phyloP scores from a whole-genome alignment of 495 filamentous ascomycete species.

The Annulohypoxylon nitens region DNA sequence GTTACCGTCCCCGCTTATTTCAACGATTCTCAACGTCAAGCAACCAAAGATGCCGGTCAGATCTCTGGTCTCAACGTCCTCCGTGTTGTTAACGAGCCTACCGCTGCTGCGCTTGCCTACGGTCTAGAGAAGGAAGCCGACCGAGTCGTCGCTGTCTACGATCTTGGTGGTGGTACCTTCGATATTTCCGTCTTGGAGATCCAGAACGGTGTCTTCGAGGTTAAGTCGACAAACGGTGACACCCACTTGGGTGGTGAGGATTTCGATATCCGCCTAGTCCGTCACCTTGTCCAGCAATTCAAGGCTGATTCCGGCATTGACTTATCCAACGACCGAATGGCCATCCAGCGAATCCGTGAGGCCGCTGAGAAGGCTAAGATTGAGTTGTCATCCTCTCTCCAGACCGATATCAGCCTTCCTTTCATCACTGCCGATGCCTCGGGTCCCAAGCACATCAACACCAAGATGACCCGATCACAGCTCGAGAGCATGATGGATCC shows the following conservation, averaged over 20 bases:
- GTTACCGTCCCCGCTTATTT: conserved; percentile 98
- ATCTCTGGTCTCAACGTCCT: conserved; percentile 96
- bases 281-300: conserved; percentile 94
- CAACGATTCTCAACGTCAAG: conserved; percentile 97
- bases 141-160: conserved; percentile 93
- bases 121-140: conserved; percentile 94
- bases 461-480: conserved; percentile 91
- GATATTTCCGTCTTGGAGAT: conserved; percentile 98
- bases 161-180: conserved; percentile 98
- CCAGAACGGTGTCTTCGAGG: conserved; percentile 97
- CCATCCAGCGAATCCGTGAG: conserved; percentile 98
- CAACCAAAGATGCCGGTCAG: conserved; percentile 97
- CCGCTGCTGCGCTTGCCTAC: conserved; percentile 93
- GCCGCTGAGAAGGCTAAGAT: conserved; percentile 99
- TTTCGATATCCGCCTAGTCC: conserved; percentile 96
- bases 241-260: conserved; percentile 98
- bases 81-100: conserved; percentile 97
- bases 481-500: conserved; percentile 95
- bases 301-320: conserved; percentile 96
- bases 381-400: conserved; percentile 94
- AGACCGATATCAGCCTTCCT: conserved; percentile 98
- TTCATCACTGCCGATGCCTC: conserved; percentile 98
- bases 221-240: conserved; percentile 99
- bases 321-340: conserved; percentile 94
- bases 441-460: conserved; percentile 97